Evolutionary conservation across 192 early-diverging fungal species (phyloP).

Genomic region (Spizellomyces punctatus): DNA sequence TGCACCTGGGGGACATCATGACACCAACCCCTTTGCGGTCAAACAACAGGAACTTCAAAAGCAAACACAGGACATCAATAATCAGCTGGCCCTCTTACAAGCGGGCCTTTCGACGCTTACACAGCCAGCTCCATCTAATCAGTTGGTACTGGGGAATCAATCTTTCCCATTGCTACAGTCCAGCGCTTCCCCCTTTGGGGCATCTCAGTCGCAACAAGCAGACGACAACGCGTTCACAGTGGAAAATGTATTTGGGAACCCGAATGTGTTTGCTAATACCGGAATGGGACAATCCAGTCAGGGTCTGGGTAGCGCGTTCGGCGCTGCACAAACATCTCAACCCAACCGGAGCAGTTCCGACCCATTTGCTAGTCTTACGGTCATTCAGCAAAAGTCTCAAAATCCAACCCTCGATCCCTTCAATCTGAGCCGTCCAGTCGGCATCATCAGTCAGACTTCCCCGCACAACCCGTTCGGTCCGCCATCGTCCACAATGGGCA

Average conservation of each 20-base stretch:
- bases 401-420: slow-evolving; percentile 31
- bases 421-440: neutral
- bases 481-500: too few species aligned
- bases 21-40: slow-evolving; percentile 26
- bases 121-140: neutral
- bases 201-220: slow-evolving; percentile 6
- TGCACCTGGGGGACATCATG: slow-evolving; percentile 1
- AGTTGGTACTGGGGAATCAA: neutral
- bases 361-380: slow-evolving; percentile 22
- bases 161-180: neutral
- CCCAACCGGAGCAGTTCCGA: neutral
- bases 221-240: slow-evolving; percentile 38
- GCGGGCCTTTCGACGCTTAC: slow-evolving; percentile 6
- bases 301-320: too few species aligned
- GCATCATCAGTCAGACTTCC: neutral
- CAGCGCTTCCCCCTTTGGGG: neutral
- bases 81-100: slow-evolving; percentile 19
- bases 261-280: slow-evolving; percentile 5
- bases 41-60: slow-evolving; percentile 24
- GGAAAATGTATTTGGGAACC: slow-evolving; percentile 49
- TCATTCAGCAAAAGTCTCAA: neutral
- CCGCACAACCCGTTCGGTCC: neutral
- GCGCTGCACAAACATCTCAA: neutral
- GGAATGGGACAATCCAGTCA: neutral
- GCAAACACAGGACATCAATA: slow-evolving; percentile 27